A percentile compares a stretch with the other conserved stretches of the same genome.
phyloP scores from a whole-genome alignment of 305 asterid species.

The Fraxinus angustifolia region DNA sequence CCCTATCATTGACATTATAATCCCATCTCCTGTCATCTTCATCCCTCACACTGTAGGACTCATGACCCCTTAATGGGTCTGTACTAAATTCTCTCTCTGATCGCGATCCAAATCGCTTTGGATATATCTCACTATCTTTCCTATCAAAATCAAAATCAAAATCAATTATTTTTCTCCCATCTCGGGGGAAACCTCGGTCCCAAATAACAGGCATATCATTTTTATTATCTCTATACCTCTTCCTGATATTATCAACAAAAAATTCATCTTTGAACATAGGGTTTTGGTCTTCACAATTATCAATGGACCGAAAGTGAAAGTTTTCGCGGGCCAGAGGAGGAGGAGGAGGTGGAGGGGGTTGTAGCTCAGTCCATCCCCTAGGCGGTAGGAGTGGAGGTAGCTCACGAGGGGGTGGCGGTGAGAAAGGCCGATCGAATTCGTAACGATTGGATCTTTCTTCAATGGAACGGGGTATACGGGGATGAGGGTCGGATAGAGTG shows the following conservation, averaged over 20 bases:
- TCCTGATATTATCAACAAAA: constrained; percentile 21
- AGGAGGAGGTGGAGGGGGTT: constrained; percentile 8
- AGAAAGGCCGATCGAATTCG: constrained; percentile 28
- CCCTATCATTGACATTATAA: constrained; percentile 28
- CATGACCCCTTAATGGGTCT: constrained; percentile 22
- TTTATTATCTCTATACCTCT: constrained; percentile 19
- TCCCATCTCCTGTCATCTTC: constrained; percentile 40
- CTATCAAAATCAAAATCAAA: constrained; percentile 12
- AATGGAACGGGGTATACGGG: constrained; percentile 5
- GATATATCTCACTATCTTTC: constrained; percentile 24
- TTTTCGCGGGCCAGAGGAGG: constrained; percentile 15
- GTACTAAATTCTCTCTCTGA: constrained; percentile 20
- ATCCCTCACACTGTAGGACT: constrained; percentile 29
- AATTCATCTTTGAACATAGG: constrained; percentile 31
- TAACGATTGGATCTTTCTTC: constrained; percentile 23
- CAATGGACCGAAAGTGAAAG: constrained; percentile 27
- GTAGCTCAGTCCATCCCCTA: not conserved
- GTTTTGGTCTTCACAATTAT: constrained; percentile 28
- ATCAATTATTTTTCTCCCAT: constrained; percentile 19
- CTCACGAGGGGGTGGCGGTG: constrained; percentile 25
- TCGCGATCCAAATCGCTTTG: constrained; percentile 16
- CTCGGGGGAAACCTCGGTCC: constrained; percentile 19
- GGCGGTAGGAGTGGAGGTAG: not conserved
- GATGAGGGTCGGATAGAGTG: constrained; percentile 28
- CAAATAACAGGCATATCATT: constrained; percentile 29